Conservation (phyloP, 768 basidiomycete genomes). For the Obba rivulosa region DNA sequence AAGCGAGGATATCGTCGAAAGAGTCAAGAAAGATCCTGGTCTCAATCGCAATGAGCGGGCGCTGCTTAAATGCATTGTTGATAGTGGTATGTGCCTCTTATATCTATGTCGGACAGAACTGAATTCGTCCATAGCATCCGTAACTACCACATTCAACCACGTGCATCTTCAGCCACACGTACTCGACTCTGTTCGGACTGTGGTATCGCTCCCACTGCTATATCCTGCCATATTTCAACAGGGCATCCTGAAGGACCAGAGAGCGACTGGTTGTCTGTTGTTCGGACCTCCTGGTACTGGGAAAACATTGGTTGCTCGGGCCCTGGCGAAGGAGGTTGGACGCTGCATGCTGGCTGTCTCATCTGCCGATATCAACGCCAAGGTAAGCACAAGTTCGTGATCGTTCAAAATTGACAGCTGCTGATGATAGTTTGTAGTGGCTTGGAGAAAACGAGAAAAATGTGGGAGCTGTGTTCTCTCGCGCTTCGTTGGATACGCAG, state of each 20-base stretch:
- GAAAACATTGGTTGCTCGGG: constrained; percentile 85
- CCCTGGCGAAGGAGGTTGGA: constrained; percentile 89
- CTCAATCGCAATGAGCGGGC: constrained; percentile 80
- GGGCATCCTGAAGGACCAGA: constrained; percentile 87
- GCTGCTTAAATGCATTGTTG: constrained; percentile 80
- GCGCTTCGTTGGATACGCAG: no score
- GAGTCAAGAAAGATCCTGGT: constrained; percentile 66
- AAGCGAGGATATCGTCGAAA: constrained; percentile 70
- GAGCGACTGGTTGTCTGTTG: constrained; percentile 85
- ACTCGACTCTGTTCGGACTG: constrained; percentile 86
- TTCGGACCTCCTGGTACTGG: constrained; percentile 95
- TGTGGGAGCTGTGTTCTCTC: constrained; percentile 85
- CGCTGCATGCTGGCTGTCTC: constrained; percentile 89
- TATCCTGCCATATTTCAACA: constrained; percentile 83
- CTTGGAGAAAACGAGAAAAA: constrained; percentile 91
- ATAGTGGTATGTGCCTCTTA: constrained; percentile 47
- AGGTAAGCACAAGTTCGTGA: constrained; percentile 49
- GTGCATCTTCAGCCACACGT: constrained; percentile 87
- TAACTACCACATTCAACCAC: constrained; percentile 80
- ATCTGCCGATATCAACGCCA: constrained; percentile 94
- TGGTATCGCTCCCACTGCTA: constrained; percentile 84
- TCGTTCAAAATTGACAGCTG: constrained; percentile 1
- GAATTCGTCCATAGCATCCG: constrained; percentile 41
- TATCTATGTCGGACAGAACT: constrained; percentile 4
- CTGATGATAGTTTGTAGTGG: constrained; percentile 43